Evolutionary conservation across 805 yeast species (phyloP).

Genomic region (Tetrapisispora pingtungensis): DNA sequence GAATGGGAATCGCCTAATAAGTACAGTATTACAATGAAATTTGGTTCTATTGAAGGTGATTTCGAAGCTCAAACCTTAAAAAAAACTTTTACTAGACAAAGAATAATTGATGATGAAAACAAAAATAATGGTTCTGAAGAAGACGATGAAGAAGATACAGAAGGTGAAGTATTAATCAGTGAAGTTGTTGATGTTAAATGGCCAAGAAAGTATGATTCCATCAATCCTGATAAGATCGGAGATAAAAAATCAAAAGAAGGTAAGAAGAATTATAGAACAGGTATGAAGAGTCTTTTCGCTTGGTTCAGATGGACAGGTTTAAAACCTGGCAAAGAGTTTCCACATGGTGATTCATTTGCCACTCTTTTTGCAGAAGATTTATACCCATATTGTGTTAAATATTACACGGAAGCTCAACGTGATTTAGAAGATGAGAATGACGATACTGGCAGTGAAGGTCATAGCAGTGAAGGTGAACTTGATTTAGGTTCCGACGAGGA

Average conservation of each 20-base stretch:
- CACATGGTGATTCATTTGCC: conserved; percentile 72
- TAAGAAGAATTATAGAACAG: conserved; percentile 52
- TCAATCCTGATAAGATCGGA: conserved; percentile 45
- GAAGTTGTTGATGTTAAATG: conserved; percentile 48
- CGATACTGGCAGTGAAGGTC: conserved; percentile 34
- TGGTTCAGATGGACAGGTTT: conserved; percentile 82
- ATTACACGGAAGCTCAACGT: conserved; percentile 64
- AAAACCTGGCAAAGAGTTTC: conserved; percentile 66
- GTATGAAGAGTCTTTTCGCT: conserved; percentile 77
- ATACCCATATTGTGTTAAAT: conserved; percentile 76
- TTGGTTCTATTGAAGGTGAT: conserved; percentile 38
- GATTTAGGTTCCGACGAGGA: conserved; percentile 5
- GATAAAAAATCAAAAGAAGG: conserved; percentile 39
- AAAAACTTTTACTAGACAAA: conserved; percentile 44
- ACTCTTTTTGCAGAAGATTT: conserved; percentile 65
- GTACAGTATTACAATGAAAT: conserved; percentile 51
- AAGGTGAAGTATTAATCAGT: conserved; percentile 47
- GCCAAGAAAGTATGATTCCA: conserved; percentile 53
- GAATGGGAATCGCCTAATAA: conserved; percentile 43
- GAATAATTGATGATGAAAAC: conserved; percentile 15
- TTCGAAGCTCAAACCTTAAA: conserved; percentile 49
- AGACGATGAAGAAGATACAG: conserved; percentile 36
- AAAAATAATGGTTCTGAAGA: conserved; percentile 11
- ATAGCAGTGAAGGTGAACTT: conserved; percentile 13
- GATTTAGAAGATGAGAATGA: conserved; percentile 51